Conservation (phyloP, 139 green algal genomes). For the Chlorella sp. region DNA sequence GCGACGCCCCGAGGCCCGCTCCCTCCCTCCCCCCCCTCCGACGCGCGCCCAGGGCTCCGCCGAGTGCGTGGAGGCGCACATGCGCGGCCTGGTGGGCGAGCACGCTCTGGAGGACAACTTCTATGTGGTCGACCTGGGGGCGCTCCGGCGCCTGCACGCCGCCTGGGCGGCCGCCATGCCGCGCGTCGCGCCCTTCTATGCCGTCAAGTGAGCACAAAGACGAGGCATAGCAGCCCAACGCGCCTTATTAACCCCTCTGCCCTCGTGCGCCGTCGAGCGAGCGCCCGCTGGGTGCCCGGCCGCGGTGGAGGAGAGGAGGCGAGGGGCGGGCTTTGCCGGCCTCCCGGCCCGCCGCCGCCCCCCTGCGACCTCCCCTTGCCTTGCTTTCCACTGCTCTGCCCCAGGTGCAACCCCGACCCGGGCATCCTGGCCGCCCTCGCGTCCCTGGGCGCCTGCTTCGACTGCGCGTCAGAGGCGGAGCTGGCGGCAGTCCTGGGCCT, state of each 20-base stretch:
- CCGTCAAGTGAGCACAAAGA: no score
- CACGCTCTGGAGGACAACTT: conserved; percentile 71
- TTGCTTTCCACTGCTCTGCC: neutral
- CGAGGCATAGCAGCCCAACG: no score
- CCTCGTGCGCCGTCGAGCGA: no score
- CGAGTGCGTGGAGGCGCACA: conserved; percentile 35
- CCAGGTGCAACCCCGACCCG: conserved; percentile 63
- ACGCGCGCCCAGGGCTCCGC: conserved; percentile 13
- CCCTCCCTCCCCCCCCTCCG: no score
- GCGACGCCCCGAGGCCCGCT: no score
- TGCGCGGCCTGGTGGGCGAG: conserved; percentile 22
- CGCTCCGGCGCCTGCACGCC: conserved; percentile 73
- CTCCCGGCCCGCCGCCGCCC: no score
- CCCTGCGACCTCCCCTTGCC: no score
- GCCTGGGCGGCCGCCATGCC: conserved; percentile 85
- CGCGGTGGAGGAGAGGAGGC: no score
- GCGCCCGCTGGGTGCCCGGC: no score
- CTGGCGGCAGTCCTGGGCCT: conserved; percentile 75
- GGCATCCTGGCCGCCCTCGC: conserved; percentile 84
- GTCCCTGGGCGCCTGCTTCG: conserved; percentile 90
- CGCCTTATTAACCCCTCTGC: no score
- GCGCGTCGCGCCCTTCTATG: conserved; percentile 89
- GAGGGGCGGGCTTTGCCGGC: no score
- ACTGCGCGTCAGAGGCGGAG: conserved; percentile 91
- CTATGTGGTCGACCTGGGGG: conserved; percentile 90